Percentiles rank a stretch among this genome's conserved stretches.
Evolutionary conservation across 352 stramenopile genomes (phyloP).

Genomic region (Paralagenidium karlingii): DNA sequence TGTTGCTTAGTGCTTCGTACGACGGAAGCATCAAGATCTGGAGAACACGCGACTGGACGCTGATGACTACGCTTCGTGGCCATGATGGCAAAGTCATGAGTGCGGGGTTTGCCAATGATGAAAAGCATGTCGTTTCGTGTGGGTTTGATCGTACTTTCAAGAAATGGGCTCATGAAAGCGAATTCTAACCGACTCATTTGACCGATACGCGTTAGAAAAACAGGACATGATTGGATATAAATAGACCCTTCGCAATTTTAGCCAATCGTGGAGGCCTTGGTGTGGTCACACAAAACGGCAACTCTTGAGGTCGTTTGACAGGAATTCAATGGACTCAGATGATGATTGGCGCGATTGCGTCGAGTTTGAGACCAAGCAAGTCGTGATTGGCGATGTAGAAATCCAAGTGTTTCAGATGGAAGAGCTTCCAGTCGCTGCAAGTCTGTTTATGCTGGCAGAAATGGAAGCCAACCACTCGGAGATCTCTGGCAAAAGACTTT

Average conservation of each 20-base stretch:
- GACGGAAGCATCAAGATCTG: conserved; percentile 92
- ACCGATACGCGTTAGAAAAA: no score
- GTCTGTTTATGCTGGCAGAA: conserved; percentile 46
- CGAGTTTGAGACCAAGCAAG: conserved; percentile 36
- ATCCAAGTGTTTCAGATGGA: conserved; percentile 46
- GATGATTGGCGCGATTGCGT: conserved; percentile 33
- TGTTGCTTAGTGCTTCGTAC: conserved; percentile 88
- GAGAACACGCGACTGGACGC: conserved; percentile 88
- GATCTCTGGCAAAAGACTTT: conserved; percentile 67
- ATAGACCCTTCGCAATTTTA: no score
- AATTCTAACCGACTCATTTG: no score
- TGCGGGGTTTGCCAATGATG: conserved; percentile 83
- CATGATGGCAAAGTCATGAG: conserved; percentile 95
- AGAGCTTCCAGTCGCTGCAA: conserved; percentile 33
- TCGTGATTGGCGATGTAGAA: conserved; percentile 22
- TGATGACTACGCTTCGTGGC: conserved; percentile 78
- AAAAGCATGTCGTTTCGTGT: conserved; percentile 81
- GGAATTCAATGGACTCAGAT: no score
- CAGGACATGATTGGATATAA: no score
- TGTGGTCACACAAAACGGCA: no score
- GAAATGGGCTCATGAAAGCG: conserved; percentile 83
- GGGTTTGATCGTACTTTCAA: conserved; percentile 90
- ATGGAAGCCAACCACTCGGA: conserved; percentile 48
- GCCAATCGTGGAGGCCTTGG: no score
- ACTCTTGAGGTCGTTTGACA: no score